phyloP scores from a whole-genome alignment of 805 yeast genomes.

The Wickerhamomyces xylosicus region DNA sequence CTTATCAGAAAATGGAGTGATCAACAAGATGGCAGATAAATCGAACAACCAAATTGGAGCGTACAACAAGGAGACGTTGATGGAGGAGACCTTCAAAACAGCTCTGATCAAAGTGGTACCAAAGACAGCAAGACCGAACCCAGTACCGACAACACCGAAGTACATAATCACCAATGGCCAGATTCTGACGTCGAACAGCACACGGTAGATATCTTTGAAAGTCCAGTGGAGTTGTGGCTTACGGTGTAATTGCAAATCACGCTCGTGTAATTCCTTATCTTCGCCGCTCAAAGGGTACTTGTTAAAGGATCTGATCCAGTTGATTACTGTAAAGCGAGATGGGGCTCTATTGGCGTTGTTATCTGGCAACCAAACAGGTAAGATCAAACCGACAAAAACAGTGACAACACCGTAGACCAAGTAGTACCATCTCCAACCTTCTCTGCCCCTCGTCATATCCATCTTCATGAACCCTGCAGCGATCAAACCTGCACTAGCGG shows the following conservation, averaged over 20 bases:
- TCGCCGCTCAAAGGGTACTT: constrained; percentile 36
- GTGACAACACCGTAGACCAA: constrained; percentile 68
- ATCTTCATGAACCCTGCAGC: constrained; percentile 83
- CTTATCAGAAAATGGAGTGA: constrained; percentile 76
- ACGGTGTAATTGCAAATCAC: constrained; percentile 49
- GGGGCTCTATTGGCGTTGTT: constrained; percentile 10
- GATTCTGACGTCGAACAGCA: constrained; percentile 52
- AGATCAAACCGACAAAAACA: constrained; percentile 46
- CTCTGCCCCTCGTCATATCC: constrained; percentile 57
- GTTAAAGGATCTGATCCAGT: constrained; percentile 13
- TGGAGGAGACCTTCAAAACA: constrained; percentile 49
- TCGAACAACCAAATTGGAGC: constrained; percentile 93
- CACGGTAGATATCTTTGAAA: constrained; percentile 41
- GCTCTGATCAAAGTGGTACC: constrained; percentile 68
- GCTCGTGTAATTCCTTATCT: constrained; percentile 47
- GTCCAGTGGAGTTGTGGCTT: constrained; percentile 38
- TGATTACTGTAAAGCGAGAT: constrained; percentile 5
- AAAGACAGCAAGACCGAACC: constrained; percentile 75
- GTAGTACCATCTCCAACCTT: constrained; percentile 87
- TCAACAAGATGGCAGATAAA: constrained; percentile 56
- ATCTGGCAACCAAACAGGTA: constrained; percentile 84
- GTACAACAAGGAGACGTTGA: constrained; percentile 62
- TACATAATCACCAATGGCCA: constrained; percentile 85
- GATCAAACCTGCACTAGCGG: constrained; percentile 81
- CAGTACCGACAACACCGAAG: constrained; percentile 90